Percentiles rank a stretch among this genome's conserved stretches.
Conservation (phyloP, 805 yeast genomes). For the Komagataella pastoris region DNA sequence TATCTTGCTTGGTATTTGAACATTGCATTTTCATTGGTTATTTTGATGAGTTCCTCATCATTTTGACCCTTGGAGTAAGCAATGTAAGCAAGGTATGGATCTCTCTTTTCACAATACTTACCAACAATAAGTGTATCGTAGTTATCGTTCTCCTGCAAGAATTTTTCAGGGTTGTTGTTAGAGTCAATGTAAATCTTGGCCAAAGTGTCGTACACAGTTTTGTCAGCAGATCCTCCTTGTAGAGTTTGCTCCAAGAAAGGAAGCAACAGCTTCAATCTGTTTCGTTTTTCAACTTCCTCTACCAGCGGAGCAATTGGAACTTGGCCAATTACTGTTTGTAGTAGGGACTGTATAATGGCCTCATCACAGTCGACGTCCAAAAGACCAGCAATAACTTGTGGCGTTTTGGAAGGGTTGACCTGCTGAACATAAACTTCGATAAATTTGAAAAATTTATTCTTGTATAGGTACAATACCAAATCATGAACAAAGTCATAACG, state of each 20-base stretch:
- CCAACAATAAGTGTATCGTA: slow-evolving; percentile 95
- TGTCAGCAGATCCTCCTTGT: slow-evolving; percentile 74
- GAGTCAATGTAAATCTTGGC: slow-evolving; percentile 97
- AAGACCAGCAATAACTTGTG: slow-evolving; percentile 92
- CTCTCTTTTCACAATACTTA: slow-evolving; percentile 97
- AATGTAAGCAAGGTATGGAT: slow-evolving; percentile 94
- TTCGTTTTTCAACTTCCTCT: slow-evolving; percentile 92
- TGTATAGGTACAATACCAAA: slow-evolving; percentile 83
- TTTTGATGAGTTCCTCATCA: slow-evolving; percentile 77
- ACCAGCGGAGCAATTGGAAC: slow-evolving; percentile 87
- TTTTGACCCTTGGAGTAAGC: slow-evolving; percentile 93
- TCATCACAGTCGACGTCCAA: slow-evolving; percentile 98
- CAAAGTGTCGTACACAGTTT: slow-evolving; percentile 84
- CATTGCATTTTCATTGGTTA: slow-evolving; percentile 96
- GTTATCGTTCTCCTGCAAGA: slow-evolving; percentile 77
- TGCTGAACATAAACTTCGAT: slow-evolving; percentile 97
- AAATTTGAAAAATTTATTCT: slow-evolving; percentile 89
- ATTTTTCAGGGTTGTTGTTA: slow-evolving; percentile 94
- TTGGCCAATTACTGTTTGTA: slow-evolving; percentile 82
- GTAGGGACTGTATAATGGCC: slow-evolving; percentile 62
- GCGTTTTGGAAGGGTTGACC: slow-evolving; percentile 91
- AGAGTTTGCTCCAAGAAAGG: slow-evolving; percentile 90
- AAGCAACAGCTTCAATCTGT: slow-evolving; percentile 77
- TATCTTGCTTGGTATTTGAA: slow-evolving; percentile 98
- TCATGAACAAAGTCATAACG: slow-evolving; percentile 87